Conservation (phyloP, 2,329 filamentous ascomycete species). For the Diaporthe aspalathi region DNA sequence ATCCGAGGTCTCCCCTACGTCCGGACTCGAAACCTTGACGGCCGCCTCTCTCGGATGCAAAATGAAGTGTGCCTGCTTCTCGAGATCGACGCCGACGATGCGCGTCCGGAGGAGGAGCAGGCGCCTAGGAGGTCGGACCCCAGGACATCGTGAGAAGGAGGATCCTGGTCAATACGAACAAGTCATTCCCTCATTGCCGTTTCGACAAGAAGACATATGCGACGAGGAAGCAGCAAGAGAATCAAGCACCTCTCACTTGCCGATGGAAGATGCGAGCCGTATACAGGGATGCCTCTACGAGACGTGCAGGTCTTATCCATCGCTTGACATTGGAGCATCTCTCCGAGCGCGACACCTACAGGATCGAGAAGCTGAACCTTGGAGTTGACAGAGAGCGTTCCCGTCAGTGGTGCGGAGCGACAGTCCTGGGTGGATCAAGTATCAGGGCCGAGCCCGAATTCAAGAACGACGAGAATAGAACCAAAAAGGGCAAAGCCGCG, state of each 20-base stretch:
- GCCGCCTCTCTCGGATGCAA: conserved; percentile 51
- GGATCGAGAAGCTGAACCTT: conserved; percentile 42
- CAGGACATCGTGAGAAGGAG: conserved; percentile 53
- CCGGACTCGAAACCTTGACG: conserved; percentile 49
- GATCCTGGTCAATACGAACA: conserved; percentile 66
- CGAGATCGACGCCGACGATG: conserved; percentile 52
- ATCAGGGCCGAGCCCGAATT: conserved; percentile 34
- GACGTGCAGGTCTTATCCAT: conserved; percentile 39
- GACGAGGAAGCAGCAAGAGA: conserved; percentile 40
- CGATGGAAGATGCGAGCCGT: conserved; percentile 60
- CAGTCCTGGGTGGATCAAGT: conserved; percentile 51
- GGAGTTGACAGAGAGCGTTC: conserved; percentile 47
- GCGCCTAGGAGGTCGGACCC: conserved; percentile 56
- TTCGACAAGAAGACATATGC: conserved; percentile 39
- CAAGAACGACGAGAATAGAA: not conserved
- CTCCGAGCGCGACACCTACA: conserved; percentile 40
- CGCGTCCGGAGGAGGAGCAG: conserved; percentile 48
- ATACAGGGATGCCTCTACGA: conserved; percentile 45
- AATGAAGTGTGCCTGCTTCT: conserved; percentile 60
- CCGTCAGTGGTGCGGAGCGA: conserved; percentile 53
- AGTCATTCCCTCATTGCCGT: conserved; percentile 54
- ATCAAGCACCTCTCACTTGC: conserved; percentile 58
- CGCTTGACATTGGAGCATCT: conserved; percentile 52
- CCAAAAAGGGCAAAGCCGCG: not conserved
- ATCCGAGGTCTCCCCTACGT: conserved; percentile 55